A percentile compares a stretch with the other conserved stretches of the same genome.
phyloP scores from a whole-genome alignment of 1,284 basidiomycete species.

The Naganishia sp. region DNA sequence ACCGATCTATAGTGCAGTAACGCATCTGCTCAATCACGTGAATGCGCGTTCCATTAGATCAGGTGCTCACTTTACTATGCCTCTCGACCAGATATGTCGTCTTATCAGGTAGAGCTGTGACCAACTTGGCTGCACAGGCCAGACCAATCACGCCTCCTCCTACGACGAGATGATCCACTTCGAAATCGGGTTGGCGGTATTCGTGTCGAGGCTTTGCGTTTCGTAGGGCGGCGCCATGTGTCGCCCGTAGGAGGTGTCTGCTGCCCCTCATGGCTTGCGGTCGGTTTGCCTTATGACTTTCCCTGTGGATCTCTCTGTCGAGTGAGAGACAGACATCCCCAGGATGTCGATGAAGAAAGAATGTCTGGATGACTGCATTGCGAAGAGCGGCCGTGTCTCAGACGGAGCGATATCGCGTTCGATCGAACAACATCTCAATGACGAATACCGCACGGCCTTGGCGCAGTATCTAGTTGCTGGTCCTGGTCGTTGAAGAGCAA shows the following conservation, averaged over 20 bases:
- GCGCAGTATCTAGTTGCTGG: too few species aligned
- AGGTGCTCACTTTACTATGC: conserved; percentile 58
- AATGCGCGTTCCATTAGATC: not conserved
- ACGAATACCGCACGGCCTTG: not conserved
- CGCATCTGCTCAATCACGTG: not conserved
- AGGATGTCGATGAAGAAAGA: too few species aligned
- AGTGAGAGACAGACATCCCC: too few species aligned
- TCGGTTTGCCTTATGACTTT: not conserved
- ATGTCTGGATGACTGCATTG: not conserved
- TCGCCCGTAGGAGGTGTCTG: not conserved
- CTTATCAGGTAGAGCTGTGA: conserved; percentile 64
- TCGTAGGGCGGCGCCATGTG: not conserved
- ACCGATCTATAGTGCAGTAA: conserved; percentile 53
- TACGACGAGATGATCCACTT: conserved; percentile 87
- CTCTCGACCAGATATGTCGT: conserved; percentile 86
- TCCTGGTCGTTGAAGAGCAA: too few species aligned
- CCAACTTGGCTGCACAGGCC: conserved; percentile 77
- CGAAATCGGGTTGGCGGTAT: conserved; percentile 63
- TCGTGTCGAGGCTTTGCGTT: conserved; percentile 16
- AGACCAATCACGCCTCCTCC: conserved; percentile 92
- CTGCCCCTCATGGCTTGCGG: not conserved
- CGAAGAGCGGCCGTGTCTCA: not conserved
- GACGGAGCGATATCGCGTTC: not conserved
- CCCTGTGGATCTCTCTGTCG: not conserved
- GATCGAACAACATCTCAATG: not conserved